These are phyloP conservation scores for Talaromyces sp. DNA, from an alignment of 2,329 filamentous ascomycete genomes.

Conservation along the genomic window DNA sequence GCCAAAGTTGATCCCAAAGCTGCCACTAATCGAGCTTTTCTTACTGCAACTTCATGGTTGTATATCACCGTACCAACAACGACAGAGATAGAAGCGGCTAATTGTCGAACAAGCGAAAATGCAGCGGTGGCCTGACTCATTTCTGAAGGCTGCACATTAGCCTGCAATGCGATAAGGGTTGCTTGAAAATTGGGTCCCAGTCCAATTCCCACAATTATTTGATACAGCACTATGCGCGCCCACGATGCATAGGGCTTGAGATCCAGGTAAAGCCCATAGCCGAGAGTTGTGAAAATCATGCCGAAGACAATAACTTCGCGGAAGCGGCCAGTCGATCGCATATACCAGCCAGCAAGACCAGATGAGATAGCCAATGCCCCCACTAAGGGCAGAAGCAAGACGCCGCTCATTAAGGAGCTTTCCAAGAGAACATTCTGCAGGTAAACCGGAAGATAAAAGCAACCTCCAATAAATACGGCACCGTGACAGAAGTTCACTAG, in stretches of 20 bases:
- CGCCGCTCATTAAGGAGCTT: conserved; percentile 4
- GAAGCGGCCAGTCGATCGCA: conserved; percentile 1
- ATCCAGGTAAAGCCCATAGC: conserved; percentile 2
- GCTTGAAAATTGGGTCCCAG: conserved; percentile 7
- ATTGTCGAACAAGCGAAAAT: conserved; percentile 5
- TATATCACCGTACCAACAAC: conserved; percentile 4
- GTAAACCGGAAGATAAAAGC: conserved; percentile 6
- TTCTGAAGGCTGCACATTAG: conserved; percentile 3
- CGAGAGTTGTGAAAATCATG: conserved; percentile 7
- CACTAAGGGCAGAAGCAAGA: conserved; percentile 5
- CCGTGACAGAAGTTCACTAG: conserved; percentile 4
- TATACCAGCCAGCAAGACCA: conserved; percentile 2
- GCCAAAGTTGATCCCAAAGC: not conserved
- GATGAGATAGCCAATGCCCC: conserved; percentile 3
- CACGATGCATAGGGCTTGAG: conserved; percentile 4
- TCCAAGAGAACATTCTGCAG: conserved; percentile 3
- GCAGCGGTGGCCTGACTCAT: conserved; percentile 6
- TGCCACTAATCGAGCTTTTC: not conserved
- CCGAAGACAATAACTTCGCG: conserved; percentile 5
- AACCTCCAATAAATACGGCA: conserved; percentile 4
- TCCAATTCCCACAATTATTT: conserved; percentile 4
- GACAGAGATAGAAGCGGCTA: conserved; percentile 1
- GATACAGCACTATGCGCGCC: conserved; percentile 1
- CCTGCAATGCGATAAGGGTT: conserved; percentile 4
- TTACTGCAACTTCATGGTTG: not conserved